Base-by-base conservation (phyloP, 2,329 filamentous ascomycete genomes). In the Dactylellina parvicollis region DNA sequence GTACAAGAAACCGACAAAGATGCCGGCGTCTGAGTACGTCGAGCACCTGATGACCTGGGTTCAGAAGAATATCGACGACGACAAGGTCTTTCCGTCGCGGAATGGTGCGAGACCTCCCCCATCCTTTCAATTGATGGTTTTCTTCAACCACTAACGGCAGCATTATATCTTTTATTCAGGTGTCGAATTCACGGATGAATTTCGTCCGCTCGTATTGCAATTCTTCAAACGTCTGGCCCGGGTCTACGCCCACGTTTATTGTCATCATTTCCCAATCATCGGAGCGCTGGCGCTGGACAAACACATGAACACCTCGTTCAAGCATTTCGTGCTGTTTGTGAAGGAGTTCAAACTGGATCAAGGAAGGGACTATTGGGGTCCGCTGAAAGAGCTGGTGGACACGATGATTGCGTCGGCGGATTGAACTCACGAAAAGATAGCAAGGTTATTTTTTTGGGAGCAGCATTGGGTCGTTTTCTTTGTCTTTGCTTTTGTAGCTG, bases 191-290 rank as follows among this genome's bases (percentile, higher is more conserved):
- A 93, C 95, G 61, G 95, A 96, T 80, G 89, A 90, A 18, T 99
- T 99, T 83, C 90, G 92, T 5, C 85, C 88, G 64, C 89, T 96
- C 65, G 89, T 97, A 75, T 90, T 92, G 77, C 94, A 97, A 82
- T 92, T 99, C 80, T 98, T 98, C 88, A 99, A 99, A 86, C 90
- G 95, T 80, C 90, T 99, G 83, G 99, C 98, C 83, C 90, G 95
- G 77, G 94, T 99, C 75, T 99, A 99, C 81, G 95, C 95, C 44
- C 95, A 99, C 83, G 96, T 99, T 78, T 99, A 99, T 87, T 99
- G 96, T 84, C 95, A 99, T 82, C 95, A 99, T 84, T 99, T 99
- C 83, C 93, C 93, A 34, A 93, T 99, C 76, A 90, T 99, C 77
- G 90, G 96, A 70, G 92, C 97, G 80, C 87, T 99, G 38, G 95